Conservation (phyloP, 495 filamentous ascomycete species). For the Astrothelium macrocarpum region DNA sequence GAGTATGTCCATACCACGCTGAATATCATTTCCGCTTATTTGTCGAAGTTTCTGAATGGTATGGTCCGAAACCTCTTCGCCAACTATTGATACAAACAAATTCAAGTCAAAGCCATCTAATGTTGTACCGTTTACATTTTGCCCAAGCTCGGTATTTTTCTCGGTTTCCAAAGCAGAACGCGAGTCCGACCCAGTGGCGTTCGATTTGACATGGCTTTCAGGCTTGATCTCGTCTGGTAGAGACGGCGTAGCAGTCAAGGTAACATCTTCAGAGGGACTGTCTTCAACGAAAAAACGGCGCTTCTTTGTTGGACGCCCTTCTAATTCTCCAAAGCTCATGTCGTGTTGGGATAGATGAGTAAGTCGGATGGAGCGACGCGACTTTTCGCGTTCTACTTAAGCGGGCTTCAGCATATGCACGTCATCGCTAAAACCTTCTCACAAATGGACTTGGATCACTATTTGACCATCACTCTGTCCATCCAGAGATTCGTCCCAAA, state of each 20-base stretch:
- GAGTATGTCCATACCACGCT: slow-evolving; percentile 37
- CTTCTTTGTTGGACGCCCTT: slow-evolving; percentile 65
- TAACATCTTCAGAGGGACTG: slow-evolving; percentile 16
- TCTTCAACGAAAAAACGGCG: slow-evolving; percentile 69
- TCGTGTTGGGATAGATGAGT: background rate
- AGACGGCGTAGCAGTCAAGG: slow-evolving; percentile 14
- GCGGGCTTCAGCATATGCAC: background rate
- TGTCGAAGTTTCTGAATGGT: slow-evolving; percentile 29
- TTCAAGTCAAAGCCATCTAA: slow-evolving; percentile 51
- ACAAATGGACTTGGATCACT: background rate
- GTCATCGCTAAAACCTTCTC: background rate
- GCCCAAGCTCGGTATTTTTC: background rate
- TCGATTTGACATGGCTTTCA: background rate
- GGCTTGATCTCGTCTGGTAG: slow-evolving; percentile 18
- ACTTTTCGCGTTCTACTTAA: slow-evolving; percentile 2
- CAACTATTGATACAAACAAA: slow-evolving; percentile 61
- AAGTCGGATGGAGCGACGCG: slow-evolving; percentile 25
- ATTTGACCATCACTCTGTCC: background rate
- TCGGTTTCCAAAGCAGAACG: background rate
- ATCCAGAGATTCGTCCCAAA: too few species aligned
- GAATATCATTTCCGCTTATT: slow-evolving; percentile 34
- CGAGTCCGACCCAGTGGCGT: slow-evolving; percentile 13
- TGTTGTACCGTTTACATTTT: slow-evolving; percentile 10
- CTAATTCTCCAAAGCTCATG: slow-evolving; percentile 48
- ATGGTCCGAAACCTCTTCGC: slow-evolving; percentile 44